Percentiles rank a stretch among this genome's conserved stretches.
These are phyloP conservation scores for Neofusicoccum parvum DNA, from an alignment of 2,329 filamentous ascomycete species.

Conservation along the genomic window DNA sequence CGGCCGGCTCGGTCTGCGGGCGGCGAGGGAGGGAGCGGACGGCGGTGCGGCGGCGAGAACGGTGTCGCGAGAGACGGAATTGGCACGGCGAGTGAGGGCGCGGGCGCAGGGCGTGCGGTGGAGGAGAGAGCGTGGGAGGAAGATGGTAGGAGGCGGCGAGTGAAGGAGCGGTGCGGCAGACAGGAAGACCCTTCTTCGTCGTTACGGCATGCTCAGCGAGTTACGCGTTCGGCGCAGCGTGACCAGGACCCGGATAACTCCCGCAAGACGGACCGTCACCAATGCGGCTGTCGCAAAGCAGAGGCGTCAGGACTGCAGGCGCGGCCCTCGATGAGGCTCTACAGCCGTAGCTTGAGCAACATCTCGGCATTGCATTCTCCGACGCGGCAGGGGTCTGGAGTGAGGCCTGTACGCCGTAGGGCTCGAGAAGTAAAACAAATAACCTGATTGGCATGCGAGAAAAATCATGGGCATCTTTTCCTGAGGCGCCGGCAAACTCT, in stretches of 20 bases:
- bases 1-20: slow-evolving; percentile 11
- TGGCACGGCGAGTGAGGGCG: not conserved
- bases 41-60: not conserved
- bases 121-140: slow-evolving; percentile 15
- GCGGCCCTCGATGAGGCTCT: slow-evolving; percentile 20
- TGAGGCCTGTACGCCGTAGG: slow-evolving; percentile 11
- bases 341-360: slow-evolving; percentile 17
- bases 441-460: slow-evolving; percentile 9
- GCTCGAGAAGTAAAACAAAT: slow-evolving; percentile 6
- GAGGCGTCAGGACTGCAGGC: not conserved
- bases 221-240: slow-evolving; percentile 20
- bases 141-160: slow-evolving; percentile 9
- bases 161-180: slow-evolving; percentile 20
- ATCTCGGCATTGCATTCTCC: slow-evolving; percentile 18
- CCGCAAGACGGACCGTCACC: not conserved
- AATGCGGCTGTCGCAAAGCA: slow-evolving; percentile 6
- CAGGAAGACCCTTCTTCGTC: slow-evolving; percentile 15
- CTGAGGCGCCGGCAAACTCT: not conserved
- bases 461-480: not conserved
- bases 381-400: slow-evolving; percentile 14
- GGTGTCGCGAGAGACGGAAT: slow-evolving; percentile 4
- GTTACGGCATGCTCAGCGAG: slow-evolving; percentile 14
- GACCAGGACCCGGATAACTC: not conserved
- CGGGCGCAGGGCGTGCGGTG: not conserved
- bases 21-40: not conserved